Conservation (phyloP, 2,329 filamentous ascomycete genomes). For the Tolypocladium paradoxum region DNA sequence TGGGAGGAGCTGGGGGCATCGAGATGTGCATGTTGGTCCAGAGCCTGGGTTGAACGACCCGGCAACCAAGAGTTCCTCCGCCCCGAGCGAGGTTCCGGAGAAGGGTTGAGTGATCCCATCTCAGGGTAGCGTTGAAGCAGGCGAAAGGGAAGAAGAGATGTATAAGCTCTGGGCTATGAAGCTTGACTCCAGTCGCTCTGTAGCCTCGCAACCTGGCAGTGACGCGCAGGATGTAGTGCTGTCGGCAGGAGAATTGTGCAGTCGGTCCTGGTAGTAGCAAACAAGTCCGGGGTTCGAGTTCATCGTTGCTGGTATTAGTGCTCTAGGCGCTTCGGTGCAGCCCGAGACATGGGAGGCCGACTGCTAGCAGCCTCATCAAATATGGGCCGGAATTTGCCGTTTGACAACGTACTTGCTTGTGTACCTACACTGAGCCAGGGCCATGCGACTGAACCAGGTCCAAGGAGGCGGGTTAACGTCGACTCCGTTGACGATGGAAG, state of each 20-base stretch:
- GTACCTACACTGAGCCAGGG: neutral
- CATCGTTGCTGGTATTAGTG: neutral
- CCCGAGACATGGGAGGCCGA: neutral
- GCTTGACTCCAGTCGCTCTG: neutral
- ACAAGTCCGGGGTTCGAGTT: neutral
- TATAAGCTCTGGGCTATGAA: neutral
- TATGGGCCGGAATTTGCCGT: no score
- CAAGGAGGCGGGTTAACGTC: neutral
- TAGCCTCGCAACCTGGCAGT: neutral
- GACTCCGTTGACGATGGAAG: no score
- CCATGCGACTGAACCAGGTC: neutral
- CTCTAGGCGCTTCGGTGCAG: no score
- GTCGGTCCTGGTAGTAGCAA: neutral
- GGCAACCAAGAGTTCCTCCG: neutral
- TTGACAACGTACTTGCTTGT: neutral
- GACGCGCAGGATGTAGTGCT: neutral
- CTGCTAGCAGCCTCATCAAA: neutral
- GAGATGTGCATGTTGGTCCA: neutral
- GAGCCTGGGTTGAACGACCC: neutral
- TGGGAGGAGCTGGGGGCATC: no score
- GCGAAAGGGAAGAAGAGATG: neutral
- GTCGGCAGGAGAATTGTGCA: neutral
- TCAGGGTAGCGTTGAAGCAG: neutral
- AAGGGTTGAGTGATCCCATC: neutral
- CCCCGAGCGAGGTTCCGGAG: neutral